Base-by-base conservation (phyloP, 805 yeast species). In the Suhomyces tanzawaensis region DNA sequence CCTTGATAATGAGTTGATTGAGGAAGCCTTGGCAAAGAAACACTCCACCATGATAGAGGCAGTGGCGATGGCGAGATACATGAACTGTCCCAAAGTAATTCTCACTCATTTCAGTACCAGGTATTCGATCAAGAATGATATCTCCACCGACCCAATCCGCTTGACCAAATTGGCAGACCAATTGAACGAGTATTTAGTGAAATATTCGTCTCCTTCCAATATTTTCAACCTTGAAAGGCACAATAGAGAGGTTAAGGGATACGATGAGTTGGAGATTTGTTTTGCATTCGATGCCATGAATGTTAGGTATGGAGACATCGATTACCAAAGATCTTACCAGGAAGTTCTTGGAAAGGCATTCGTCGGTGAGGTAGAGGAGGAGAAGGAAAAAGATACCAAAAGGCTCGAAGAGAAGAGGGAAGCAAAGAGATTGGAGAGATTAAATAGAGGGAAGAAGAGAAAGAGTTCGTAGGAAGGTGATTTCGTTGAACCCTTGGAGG, bases 1-100 rank as follows among this genome's bases (percentile, higher is more conserved):
- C 0, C 74, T 93, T 44, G 96, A 87, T 40, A 86, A 88, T 57
- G 85, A 76, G 22, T 68, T 88, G 32, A 64, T 71, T 5, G 80
- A 76, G 37, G 97, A 89, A 57, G 99, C 99, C 0, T 60, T 76
- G 19, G 71, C 75, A 23, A 93, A 93, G 57, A 77, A 79, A 43
- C 99, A 93, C 56, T 81, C 95, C 11, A 93, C 99, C 0, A 77
- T 89, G 39, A 76, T 84, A 15, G 98, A 91, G 54, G 98, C 98
- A 0, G 70, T 90, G 19, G 67, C 65, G 12, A 80, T 89, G 2
- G 79, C 86, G 1, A 68, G 74, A 39, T 59, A 66, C 25, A 91
- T 93, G 98, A 62, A 73, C 16, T 88, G 90, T 17, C 68, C 72
- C 21, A 77, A 81, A 46, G 61, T 88, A 19, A 66, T 93, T 4